Base-by-base conservation (phyloP, 345 rosid species). In the Brassica cretica region DNA sequence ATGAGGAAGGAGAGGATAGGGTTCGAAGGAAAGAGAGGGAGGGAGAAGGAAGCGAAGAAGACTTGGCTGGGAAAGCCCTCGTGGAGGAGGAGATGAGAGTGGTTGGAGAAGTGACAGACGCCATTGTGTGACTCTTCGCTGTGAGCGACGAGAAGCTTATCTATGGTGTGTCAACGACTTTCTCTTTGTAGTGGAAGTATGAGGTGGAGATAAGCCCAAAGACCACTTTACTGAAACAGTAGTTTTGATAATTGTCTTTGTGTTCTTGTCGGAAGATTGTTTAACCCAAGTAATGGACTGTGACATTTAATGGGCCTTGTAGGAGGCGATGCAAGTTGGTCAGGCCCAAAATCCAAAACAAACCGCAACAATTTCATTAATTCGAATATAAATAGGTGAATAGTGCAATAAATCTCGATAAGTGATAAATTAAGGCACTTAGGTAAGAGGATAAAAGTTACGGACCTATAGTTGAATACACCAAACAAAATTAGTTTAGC, bases 71-170 rank as follows among this genome's bases (percentile, higher is more conserved):
- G 41, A 82, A 70, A 62, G 61, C 80, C 72, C 80, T 66, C 5
- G 93, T 66, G 62, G 85, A 84, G 82, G 85, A 84, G 82, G 91
- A 85, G 79, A 89, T 39, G 61, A 90, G 85, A 75, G 88, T 68
- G 24, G 94, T 65, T 14, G 96, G 77, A 69, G 90, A 77, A 73
- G 93, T 86, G 10, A 93, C 72, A 87, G 89, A 86, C 51, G 97
- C 94, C 97, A 90, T 92, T 61, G 81, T 8, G 10, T 35, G 59
- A 64, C 78, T 3, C 16, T 46, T 51, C 59, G 8, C 63, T 64
- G 51, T 55, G 51, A 35, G 53, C 33, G 24, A 62, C 29, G 4
- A 39, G 5, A 73, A 3, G 65, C 78, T 80, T 80, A 80, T 80
- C 83, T 27, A 4, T 24, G 63, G 35, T 60, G 1, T 62, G 65